A percentile compares a stretch with the other conserved stretches of the same genome.
phyloP scores from a whole-genome alignment of 2,329 filamentous ascomycete genomes.

The Allantophomopsis lycopodina region DNA sequence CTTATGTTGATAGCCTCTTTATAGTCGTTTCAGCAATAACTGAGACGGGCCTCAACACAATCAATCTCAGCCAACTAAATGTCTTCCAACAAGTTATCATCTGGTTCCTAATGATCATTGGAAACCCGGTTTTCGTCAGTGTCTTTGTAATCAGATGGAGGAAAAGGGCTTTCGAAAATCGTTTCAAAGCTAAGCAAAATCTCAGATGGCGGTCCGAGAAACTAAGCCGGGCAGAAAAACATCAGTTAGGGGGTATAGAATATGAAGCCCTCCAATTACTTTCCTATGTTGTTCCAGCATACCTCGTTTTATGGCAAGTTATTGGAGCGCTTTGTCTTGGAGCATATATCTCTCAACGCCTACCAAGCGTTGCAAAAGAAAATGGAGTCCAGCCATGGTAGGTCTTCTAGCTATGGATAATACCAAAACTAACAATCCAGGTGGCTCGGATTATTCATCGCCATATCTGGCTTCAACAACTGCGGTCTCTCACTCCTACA shows the following conservation, averaged over 20 bases:
- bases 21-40: not conserved
- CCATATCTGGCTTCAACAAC: not conserved
- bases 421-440: too few species aligned
- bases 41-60: not conserved
- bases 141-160: not conserved
- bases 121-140: not conserved
- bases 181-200: not conserved
- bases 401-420: not conserved
- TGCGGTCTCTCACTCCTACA: not conserved
- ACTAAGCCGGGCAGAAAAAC: not conserved
- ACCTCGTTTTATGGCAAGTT: not conserved
- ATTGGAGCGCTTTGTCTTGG: not conserved
- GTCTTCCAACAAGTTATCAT: not conserved
- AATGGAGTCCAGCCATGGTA: not conserved
- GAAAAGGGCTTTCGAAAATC: not conserved
- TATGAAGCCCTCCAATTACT: not conserved
- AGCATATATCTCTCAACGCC: not conserved
- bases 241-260: not conserved
- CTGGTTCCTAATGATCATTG: not conserved
- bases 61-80: not conserved
- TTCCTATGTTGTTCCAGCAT: not conserved
- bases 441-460: not conserved
- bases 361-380: not conserved
- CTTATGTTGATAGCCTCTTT: not conserved
- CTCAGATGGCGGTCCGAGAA: not conserved